Percentiles rank a stretch among this genome's conserved stretches.
phyloP scores from a whole-genome alignment of 768 basidiomycete species.

The Scleroderma bovista region DNA sequence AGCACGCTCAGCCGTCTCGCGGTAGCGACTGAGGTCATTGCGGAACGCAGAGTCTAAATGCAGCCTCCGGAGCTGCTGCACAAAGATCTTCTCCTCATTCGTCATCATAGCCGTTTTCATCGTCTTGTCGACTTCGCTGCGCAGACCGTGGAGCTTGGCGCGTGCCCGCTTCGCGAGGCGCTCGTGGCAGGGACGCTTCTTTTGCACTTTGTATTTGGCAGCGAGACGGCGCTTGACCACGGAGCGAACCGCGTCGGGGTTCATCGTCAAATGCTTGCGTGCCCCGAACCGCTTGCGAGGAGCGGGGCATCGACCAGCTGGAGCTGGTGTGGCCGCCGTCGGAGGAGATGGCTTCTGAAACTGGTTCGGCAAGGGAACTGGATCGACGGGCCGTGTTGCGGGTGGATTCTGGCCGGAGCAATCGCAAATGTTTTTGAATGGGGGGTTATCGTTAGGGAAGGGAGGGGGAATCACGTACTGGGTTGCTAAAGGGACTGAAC shows the following conservation, averaged over 20 bases:
- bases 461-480: neutral
- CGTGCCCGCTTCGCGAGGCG: constrained; percentile 1
- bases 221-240: constrained; percentile 4
- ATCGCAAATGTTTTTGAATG: constrained; percentile 4
- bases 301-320: neutral
- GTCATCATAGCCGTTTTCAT: constrained; percentile 15
- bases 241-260: neutral
- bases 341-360: neutral
- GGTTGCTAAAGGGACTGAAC: constrained; percentile 16
- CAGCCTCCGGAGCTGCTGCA: constrained; percentile 17
- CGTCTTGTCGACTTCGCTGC: constrained; percentile 9
- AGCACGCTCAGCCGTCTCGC: constrained; percentile 20
- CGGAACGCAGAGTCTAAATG: constrained; percentile 8
- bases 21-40: constrained; percentile 15
- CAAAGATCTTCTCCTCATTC: constrained; percentile 19
- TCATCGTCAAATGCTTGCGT: constrained; percentile 14
- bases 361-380: neutral
- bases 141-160: constrained; percentile 5
- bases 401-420: neutral
- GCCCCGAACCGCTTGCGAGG: constrained; percentile 11
- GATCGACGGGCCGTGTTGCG: neutral
- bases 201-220: neutral
- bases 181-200: neutral
- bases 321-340: neutral
- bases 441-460: constrained; percentile 5